These are phyloP conservation scores for Camillea tinctor DNA, from an alignment of 2,329 filamentous ascomycete species.

Conservation along the genomic window DNA sequence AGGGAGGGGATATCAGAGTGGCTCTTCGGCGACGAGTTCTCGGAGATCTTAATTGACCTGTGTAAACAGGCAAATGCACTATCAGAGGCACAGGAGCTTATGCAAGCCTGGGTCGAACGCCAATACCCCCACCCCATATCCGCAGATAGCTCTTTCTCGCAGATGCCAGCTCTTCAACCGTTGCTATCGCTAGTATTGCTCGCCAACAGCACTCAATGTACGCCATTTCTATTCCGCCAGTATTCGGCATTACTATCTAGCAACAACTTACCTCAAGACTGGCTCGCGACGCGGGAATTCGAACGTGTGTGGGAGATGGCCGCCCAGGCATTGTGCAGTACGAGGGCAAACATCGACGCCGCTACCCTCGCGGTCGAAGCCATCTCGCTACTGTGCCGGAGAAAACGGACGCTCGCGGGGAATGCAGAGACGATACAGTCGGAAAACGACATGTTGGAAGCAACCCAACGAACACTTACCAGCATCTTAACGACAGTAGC, in stretches of 20 bases:
- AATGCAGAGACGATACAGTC: conserved; percentile 9
- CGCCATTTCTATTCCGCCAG: conserved; percentile 37
- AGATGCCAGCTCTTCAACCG: conserved; percentile 28
- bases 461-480: conserved; percentile 38
- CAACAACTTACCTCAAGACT: conserved; percentile 38
- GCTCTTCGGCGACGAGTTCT: conserved; percentile 41
- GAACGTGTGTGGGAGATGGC: conserved; percentile 40
- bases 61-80: conserved; percentile 37
- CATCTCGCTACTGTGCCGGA: conserved; percentile 33
- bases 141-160: conserved; percentile 30
- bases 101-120: conserved; percentile 35
- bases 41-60: conserved; percentile 40
- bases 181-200: conserved; percentile 37
- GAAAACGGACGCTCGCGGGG: conserved; percentile 12
- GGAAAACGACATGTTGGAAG: conserved; percentile 21
- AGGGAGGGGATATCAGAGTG: conserved; percentile 41
- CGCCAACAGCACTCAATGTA: conserved; percentile 29
- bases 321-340: conserved; percentile 35
- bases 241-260: conserved; percentile 36
- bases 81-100: conserved; percentile 42
- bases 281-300: conserved; percentile 45
- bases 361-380: conserved; percentile 36
- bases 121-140: conserved; percentile 37
- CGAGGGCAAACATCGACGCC: conserved; percentile 32
- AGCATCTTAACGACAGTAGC: conserved; percentile 42